phyloP scores from a whole-genome alignment of 192 early-diverging fungal species.

The Coemansia sp. region DNA sequence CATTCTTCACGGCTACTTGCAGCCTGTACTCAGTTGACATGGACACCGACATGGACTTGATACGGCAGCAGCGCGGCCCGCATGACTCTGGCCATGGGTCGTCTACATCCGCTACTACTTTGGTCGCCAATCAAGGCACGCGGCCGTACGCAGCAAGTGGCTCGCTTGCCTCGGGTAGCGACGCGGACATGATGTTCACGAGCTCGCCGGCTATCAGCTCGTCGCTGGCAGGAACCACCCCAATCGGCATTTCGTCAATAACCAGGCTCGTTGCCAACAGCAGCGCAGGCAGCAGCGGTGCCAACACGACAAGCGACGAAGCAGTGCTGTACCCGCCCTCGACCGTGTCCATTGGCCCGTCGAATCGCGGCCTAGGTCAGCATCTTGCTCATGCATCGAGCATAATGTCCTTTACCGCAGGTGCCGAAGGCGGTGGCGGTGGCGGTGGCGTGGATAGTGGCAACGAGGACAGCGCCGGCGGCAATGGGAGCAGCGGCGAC shows the following conservation, averaged over 20 bases:
- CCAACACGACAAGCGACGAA: constrained; percentile 2
- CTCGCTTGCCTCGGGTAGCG: not conserved
- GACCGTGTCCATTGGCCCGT: not conserved
- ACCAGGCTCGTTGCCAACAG: not conserved
- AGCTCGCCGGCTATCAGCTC: constrained; percentile 2
- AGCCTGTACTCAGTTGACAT: constrained; percentile 37
- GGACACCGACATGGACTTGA: constrained; percentile 44
- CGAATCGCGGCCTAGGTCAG: constrained; percentile 19
- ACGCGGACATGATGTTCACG: not conserved
- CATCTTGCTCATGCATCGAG: constrained; percentile 28
- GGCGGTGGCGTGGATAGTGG: constrained; percentile 1
- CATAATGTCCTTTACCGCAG: constrained; percentile 46
- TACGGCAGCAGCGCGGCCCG: constrained; percentile 27
- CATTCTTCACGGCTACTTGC: constrained; percentile 46
- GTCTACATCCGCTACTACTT: not conserved
- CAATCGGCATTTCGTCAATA: not conserved
- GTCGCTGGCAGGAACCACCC: not conserved
- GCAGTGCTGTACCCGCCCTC: not conserved
- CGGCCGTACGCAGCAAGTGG: not conserved
- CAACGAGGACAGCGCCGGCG: constrained; percentile 9
- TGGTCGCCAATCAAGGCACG: not conserved
- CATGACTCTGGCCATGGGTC: constrained; percentile 30
- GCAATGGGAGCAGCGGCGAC: constrained; percentile 2
- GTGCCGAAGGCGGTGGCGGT: constrained; percentile 6
- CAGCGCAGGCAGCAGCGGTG: not conserved